phyloP scores from a whole-genome alignment of 768 basidiomycete species.

The Lactarius pseudohatsudake region DNA sequence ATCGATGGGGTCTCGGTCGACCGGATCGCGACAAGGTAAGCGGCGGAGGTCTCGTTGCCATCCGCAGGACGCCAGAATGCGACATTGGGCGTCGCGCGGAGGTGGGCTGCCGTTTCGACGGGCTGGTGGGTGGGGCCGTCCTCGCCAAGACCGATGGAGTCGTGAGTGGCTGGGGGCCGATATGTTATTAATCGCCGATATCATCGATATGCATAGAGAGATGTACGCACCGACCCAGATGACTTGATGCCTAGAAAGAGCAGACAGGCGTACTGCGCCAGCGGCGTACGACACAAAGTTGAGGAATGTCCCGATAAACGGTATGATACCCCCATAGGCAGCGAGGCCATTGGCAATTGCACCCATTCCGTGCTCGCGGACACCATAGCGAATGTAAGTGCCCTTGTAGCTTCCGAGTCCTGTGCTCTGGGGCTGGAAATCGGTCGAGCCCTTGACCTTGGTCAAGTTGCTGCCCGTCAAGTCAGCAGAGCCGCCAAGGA shows the following conservation, averaged over 20 bases:
- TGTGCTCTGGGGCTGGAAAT: constrained; percentile 91
- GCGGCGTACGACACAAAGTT: constrained; percentile 95
- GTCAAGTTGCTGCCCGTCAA: constrained; percentile 92
- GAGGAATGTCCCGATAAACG: constrained; percentile 91
- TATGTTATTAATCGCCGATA: constrained; percentile 1
- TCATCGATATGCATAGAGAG: not conserved
- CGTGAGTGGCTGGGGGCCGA: constrained; percentile 72
- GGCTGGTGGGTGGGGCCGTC: constrained; percentile 98
- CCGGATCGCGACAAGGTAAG: constrained; percentile 78
- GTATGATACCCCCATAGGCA: constrained; percentile 90
- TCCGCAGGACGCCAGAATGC: constrained; percentile 94
- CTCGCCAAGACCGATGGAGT: constrained; percentile 90
- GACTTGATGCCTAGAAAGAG: constrained; percentile 84
- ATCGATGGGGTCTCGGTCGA: constrained; percentile 80
- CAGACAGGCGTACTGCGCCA: constrained; percentile 89
- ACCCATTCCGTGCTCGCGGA: constrained; percentile 96
- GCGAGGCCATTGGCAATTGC: constrained; percentile 89
- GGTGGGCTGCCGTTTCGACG: constrained; percentile 80
- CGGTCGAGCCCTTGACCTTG: constrained; percentile 76
- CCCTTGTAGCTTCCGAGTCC: constrained; percentile 82
- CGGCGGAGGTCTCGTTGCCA: constrained; percentile 95
- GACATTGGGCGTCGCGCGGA: constrained; percentile 88
- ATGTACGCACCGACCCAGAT: constrained; percentile 82
- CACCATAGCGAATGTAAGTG: constrained; percentile 93
- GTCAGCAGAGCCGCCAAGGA: constrained; percentile 88